Evolutionary conservation across 179 eudicot species (phyloP).

Genomic region (Drosera spatulata): DNA sequence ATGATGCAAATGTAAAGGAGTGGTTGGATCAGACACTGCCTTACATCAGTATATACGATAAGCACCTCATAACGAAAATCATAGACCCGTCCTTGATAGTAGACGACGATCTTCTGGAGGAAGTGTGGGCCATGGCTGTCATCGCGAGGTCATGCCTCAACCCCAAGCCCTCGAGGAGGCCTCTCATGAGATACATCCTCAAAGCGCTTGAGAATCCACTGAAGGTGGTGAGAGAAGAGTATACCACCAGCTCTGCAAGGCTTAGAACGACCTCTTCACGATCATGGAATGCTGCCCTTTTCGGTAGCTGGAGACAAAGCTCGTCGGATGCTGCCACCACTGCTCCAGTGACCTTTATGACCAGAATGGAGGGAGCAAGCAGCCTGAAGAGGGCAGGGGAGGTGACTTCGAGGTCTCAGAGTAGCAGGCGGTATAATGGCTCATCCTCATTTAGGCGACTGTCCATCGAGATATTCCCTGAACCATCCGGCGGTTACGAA

Average conservation of each 20-base stretch:
- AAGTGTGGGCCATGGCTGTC: conserved; percentile 89
- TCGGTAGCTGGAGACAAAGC: conserved; percentile 82
- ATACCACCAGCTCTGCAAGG: conserved; percentile 37
- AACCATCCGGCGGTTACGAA: conserved; percentile 39
- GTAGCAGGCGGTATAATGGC: conserved; percentile 37
- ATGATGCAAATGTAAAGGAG: conserved; percentile 39
- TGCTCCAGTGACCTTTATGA: conserved; percentile 11
- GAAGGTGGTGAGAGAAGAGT: conserved; percentile 76
- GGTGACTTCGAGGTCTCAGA: conserved; percentile 51
- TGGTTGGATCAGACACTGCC: conserved; percentile 49
- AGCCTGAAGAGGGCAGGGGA: conserved; percentile 36
- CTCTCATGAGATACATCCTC: conserved; percentile 69
- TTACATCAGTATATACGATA: conserved; percentile 53
- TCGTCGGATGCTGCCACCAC: conserved; percentile 30
- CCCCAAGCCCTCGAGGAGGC: conserved; percentile 68
- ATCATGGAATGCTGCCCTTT: conserved; percentile 72
- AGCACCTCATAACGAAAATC: conserved; percentile 62
- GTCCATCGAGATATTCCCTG: conserved; percentile 68
- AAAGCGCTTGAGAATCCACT: conserved; percentile 86
- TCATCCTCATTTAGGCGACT: conserved; percentile 44
- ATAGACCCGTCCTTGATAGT: conserved; percentile 65
- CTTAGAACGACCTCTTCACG: conserved; percentile 60
- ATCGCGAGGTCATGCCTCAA: conserved; percentile 82
- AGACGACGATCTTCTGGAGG: conserved; percentile 79
- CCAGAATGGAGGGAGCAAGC: conserved; percentile 26